Evolutionary conservation across 331 rosid genomes (phyloP), one percentile per base, ranked within the genome.

Genomic region (Acacia pycnantha): DNA sequence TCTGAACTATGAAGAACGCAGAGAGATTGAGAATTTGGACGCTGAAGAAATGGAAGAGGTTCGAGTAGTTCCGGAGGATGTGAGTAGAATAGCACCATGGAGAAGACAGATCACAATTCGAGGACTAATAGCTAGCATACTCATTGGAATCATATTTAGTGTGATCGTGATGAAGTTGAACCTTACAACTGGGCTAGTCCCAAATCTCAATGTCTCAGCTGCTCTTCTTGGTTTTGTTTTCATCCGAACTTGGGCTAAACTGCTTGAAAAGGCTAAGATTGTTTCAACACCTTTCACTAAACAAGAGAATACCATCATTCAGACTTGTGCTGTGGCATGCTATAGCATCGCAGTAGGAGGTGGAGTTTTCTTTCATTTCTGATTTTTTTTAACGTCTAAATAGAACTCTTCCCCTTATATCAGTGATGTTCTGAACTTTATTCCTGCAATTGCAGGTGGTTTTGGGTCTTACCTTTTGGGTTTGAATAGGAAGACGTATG

Each of bases 251-350:
- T 96, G 99, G 98, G 89, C 97, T 74, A 86, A 78, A 87, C 69
- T 94, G 61, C 97, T 96, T 29, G 82, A 85, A 18, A 92, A 89
- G 74, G 98, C 99, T 72, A 97, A 94, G 37, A 83, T 92, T 84
- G 90, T 90, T 58, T 88, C 99, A 6, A 79, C 81, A 27, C 98
- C 99, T 18, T 96, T 96, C 86, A 94, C 97, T 21, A 85, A 90
- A 72, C 98, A 96, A 83, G 99, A 96, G 88, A 96, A 96, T 70
- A 96, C 98, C 29, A 44, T 96, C 43, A 94, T 92, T 82, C 98
- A 96, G 80, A 96, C 99, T 29, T 96, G 98, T 82, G 98, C 99
- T 0, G 98, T 92, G 19, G 99, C 99, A 44, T 96, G 99, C 84
- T 94, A 92, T 72, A 96, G 98, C 90, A 91, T 96, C 56, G 85